phyloP scores from a whole-genome alignment of 2,329 filamentous ascomycete species.

The Metarhizium guizhouense region DNA sequence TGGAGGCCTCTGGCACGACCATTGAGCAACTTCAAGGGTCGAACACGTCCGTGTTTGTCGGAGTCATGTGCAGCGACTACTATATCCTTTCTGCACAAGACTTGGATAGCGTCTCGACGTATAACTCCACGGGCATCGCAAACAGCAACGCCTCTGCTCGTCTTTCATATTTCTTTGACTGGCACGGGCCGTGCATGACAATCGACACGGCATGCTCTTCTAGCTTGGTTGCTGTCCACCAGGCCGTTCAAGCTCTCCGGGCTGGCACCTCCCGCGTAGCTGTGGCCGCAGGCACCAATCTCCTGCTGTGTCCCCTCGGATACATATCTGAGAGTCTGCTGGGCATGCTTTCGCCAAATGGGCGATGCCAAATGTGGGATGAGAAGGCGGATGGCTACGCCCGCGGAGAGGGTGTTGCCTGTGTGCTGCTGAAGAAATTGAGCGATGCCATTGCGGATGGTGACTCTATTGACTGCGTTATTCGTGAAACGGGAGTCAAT shows the following conservation, averaged over 20 bases:
- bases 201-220: slow-evolving; percentile 43
- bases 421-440: slow-evolving; percentile 35
- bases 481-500: slow-evolving; percentile 25
- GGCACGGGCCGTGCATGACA: slow-evolving; percentile 36
- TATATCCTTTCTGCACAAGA: slow-evolving; percentile 1
- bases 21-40: slow-evolving; percentile 16
- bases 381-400: slow-evolving; percentile 37
- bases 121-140: slow-evolving; percentile 14
- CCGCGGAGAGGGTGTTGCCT: slow-evolving; percentile 26
- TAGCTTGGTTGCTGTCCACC: slow-evolving; percentile 35
- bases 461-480: slow-evolving; percentile 26
- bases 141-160: slow-evolving; percentile 21
- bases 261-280: slow-evolving; percentile 21
- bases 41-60: slow-evolving; percentile 9
- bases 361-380: slow-evolving; percentile 23
- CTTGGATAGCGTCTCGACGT: too few species aligned
- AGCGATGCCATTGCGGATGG: slow-evolving; percentile 31
- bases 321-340: slow-evolving; percentile 11
- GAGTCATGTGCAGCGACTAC: slow-evolving; percentile 10
- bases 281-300: slow-evolving; percentile 30
- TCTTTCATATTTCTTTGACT: slow-evolving; percentile 37
- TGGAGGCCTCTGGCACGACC: slow-evolving; percentile 27
- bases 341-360: slow-evolving; percentile 7
- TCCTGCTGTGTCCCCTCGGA: neutral
- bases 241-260: slow-evolving; percentile 20